Evolutionary conservation across 176 grass and related monocot genomes (phyloP).

Genomic region (Panicum miliaceum): DNA sequence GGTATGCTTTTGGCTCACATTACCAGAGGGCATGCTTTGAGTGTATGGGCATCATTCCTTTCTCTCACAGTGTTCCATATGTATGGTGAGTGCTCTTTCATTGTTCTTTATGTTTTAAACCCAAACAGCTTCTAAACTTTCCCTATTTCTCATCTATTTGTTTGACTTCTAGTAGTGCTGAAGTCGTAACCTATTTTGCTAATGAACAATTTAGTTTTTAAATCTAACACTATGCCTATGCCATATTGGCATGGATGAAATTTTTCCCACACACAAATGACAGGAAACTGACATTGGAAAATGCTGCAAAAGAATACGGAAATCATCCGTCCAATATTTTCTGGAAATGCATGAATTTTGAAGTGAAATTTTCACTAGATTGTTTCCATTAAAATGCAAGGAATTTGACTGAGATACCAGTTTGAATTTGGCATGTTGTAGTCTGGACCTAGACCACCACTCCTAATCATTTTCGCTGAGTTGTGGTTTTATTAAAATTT

Average conservation of each 20-base stretch:
- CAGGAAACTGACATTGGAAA: neutral
- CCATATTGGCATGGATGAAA: neutral
- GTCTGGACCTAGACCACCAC: neutral
- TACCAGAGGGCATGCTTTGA: slow-evolving; percentile 75
- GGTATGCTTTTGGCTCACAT: slow-evolving; percentile 89
- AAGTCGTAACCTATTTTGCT: slow-evolving; percentile 15
- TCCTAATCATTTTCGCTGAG: neutral
- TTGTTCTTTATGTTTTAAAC: neutral
- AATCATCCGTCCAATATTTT: neutral
- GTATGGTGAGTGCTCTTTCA: slow-evolving; percentile 67
- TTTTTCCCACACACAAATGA: neutral
- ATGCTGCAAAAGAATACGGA: neutral
- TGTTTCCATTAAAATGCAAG: neutral
- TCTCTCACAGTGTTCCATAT: slow-evolving; percentile 94
- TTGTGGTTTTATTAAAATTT: neutral
- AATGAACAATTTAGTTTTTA: neutral
- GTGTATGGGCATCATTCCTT: slow-evolving; percentile 83
- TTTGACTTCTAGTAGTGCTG: neutral
- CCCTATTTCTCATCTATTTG: neutral
- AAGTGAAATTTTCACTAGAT: neutral
- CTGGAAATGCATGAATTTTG: neutral
- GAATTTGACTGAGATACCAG: slow-evolving; percentile 6
- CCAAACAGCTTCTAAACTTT: neutral
- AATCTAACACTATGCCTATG: neutral
- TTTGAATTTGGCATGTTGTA: slow-evolving; percentile 5